A percentile compares a stretch with the other conserved stretches of the same genome.
phyloP scores from a whole-genome alignment of 2,329 filamentous ascomycete genomes.

The Paramyrothecium roridum region DNA sequence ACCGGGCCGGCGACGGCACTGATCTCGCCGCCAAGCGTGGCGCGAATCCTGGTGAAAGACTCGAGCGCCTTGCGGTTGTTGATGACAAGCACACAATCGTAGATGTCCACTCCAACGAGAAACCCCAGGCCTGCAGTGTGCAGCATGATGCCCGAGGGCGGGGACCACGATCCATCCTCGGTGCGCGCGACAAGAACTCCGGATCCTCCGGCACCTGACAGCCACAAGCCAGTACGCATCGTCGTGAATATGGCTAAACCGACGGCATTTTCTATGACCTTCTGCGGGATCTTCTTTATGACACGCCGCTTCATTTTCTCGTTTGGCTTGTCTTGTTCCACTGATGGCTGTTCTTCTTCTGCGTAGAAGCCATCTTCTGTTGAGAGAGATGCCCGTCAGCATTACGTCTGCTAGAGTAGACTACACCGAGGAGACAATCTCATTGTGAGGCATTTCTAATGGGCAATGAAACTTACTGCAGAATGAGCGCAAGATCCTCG shows the following conservation, averaged over 20 bases:
- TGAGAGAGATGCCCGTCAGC: slow-evolving; percentile 5
- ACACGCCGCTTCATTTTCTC: slow-evolving; percentile 42
- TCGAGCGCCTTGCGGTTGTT: slow-evolving; percentile 73
- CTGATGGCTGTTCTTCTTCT: slow-evolving; percentile 22
- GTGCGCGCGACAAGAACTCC: slow-evolving; percentile 62
- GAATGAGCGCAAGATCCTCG: slow-evolving; percentile 78
- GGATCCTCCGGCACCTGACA: slow-evolving; percentile 64
- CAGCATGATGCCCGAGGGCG: slow-evolving; percentile 78
- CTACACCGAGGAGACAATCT: too few relatives aligned
- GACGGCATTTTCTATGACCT: slow-evolving; percentile 62
- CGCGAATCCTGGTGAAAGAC: slow-evolving; percentile 71
- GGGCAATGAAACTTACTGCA: slow-evolving; percentile 59
- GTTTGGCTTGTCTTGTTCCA: slow-evolving; percentile 12
- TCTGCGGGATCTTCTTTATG: slow-evolving; percentile 50
- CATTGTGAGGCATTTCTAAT: too few relatives aligned
- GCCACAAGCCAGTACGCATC: slow-evolving; percentile 62
- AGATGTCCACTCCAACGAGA: slow-evolving; percentile 79
- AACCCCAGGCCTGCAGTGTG: slow-evolving; percentile 79
- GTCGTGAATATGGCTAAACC: slow-evolving; percentile 72
- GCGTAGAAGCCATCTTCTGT: slow-evolving; percentile 53
- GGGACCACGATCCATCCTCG: slow-evolving; percentile 69
- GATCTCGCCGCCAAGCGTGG: slow-evolving; percentile 75
- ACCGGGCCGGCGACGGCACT: slow-evolving; percentile 69
- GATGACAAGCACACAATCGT: slow-evolving; percentile 85
- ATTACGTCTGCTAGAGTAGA: too few relatives aligned